Base-by-base conservation (phyloP, 169 alveolate species). In the Plasmodium gonderi region DNA sequence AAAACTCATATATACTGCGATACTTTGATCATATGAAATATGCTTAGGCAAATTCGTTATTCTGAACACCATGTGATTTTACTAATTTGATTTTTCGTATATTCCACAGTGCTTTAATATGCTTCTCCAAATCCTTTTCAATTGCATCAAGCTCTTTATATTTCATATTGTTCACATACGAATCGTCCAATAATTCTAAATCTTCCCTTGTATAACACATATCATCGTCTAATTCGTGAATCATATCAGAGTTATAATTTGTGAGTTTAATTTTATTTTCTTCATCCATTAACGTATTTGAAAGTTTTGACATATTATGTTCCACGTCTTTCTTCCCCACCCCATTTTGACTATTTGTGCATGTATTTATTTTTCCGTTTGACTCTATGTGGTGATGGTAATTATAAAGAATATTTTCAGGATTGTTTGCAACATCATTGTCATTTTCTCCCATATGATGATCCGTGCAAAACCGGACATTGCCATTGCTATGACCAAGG, bases 61-160 rank as follows among this genome's bases (percentile, higher is more conserved):
- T 72, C 17, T 47, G 83, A 23, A 75, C 23, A 7, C 68, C 64
- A 38, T 20, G 47, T 11, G 87, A 44, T 23, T 76, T 64, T 38
- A 54, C 93, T 47, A 74, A 44, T 44, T 77, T 87, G 5, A 76
- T 76, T 33, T 87, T 87, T 77, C 93, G 60, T 45, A 87, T 31
- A 54, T 87, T 87, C 93, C 93, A 87, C 68, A 87, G 51, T 17
- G 89, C 93, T 67, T 87, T 87, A 49, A 87, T 87, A 26, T 87
- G 89, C 67, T 83, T 87, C 54, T 87, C 93, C 20, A 87, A 65
- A 87, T 87, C 93, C 36, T 87, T 64, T 44, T 87, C 93, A 40
- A 87, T 87, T 60, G 90, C 93, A 64, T 87, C 93, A 8, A 87
- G 36, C 79, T 87, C 93, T 14, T 87, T 74, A 68, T 77, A 75